Conservation (phyloP, 1,139 yeast species). For the Torulaspora pretoriensis region DNA sequence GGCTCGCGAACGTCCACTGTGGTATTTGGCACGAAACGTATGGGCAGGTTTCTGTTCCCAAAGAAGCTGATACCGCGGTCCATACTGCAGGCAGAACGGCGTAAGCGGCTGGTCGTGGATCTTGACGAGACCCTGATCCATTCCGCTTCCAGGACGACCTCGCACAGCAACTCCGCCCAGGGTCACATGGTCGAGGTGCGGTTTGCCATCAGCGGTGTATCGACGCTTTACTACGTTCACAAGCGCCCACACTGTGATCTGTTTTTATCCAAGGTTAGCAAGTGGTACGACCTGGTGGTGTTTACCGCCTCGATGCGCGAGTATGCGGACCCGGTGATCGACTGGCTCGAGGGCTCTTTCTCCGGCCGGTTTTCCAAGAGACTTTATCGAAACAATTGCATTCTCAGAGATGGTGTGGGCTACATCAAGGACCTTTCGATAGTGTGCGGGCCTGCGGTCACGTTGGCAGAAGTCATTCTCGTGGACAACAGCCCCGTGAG, state of each 20-base stretch:
- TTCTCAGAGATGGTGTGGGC: constrained; percentile 71
- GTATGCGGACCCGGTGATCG: constrained; percentile 95
- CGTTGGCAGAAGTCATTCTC: constrained; percentile 67
- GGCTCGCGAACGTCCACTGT: constrained; percentile 7
- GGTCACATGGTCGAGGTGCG: constrained; percentile 80
- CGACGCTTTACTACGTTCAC: constrained; percentile 83
- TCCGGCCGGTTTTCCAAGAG: constrained; percentile 42
- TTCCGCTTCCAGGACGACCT: constrained; percentile 67
- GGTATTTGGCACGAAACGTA: constrained; percentile 29
- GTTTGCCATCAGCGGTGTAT: constrained; percentile 43
- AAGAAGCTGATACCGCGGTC: constrained; percentile 40
- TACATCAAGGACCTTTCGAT: constrained; percentile 79
- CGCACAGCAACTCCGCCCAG: constrained; percentile 42
- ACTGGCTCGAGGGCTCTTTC: constrained; percentile 61
- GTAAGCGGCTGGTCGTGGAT: constrained; percentile 77
- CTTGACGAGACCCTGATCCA: constrained; percentile 93
- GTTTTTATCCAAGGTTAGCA: constrained; percentile 69
- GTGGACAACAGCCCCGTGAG: constrained; percentile 91
- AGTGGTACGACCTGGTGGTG: constrained; percentile 85
- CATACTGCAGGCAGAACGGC: constrained; percentile 37
- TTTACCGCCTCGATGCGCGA: constrained; percentile 94
- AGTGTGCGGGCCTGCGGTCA: constrained; percentile 29
- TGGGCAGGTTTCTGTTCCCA: constrained; percentile 44
- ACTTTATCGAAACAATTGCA: constrained; percentile 77
- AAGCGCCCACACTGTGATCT: constrained; percentile 89